These are phyloP conservation scores for Gardenia jasminoides DNA, from an alignment of 257 asterid species.

Conservation along the genomic window DNA sequence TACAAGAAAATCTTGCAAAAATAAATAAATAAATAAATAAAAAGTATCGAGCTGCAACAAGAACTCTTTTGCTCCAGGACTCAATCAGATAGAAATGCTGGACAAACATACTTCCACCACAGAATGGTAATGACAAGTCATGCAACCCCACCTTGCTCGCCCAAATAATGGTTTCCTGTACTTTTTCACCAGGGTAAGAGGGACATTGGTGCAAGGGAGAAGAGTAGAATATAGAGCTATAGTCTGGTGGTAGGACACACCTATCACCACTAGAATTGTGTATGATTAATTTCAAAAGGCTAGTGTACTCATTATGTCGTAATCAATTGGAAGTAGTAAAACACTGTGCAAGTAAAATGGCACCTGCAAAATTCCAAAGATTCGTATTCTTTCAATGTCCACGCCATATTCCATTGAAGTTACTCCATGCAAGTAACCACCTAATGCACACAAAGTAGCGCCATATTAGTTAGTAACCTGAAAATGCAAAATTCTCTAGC, in stretches of 20 bases:
- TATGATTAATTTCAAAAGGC: neutral
- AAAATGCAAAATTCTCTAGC: too few relatives aligned
- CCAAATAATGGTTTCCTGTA: neutral
- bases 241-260: neutral
- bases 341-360: neutral
- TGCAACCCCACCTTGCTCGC: neutral
- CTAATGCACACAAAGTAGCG: slow-evolving; percentile 38
- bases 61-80: too few relatives aligned
- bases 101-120: neutral
- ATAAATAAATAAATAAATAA: too few relatives aligned
- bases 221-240: neutral
- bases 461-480: neutral
- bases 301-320: neutral
- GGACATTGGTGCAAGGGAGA: neutral
- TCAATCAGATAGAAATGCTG: neutral
- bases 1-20: neutral
- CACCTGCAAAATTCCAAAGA: slow-evolving; percentile 89
- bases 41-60: neutral
- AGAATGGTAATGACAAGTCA: neutral
- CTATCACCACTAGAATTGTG: neutral
- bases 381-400: slow-evolving; percentile 64
- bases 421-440: slow-evolving; percentile 87
- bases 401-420: slow-evolving; percentile 85
- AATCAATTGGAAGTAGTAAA: neutral
- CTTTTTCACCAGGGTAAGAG: neutral